A percentile compares a stretch with the other conserved stretches of the same genome.
These are phyloP conservation scores for Aaosphaeria pasadenensis DNA, from an alignment of 2,329 filamentous ascomycete genomes.

Conservation along the genomic window DNA sequence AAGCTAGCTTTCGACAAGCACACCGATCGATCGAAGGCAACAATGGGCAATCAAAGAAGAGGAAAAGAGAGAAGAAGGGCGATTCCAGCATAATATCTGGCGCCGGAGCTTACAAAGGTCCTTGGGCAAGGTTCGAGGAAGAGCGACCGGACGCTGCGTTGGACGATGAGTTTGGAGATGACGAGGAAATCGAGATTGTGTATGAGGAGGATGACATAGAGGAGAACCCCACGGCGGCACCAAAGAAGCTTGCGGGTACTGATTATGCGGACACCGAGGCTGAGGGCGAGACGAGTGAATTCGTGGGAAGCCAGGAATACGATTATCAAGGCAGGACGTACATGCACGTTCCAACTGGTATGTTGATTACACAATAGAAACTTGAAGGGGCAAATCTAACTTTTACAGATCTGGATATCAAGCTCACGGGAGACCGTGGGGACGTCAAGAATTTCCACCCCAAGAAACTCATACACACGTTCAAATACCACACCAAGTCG, in stretches of 20 bases:
- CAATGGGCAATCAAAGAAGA: slow-evolving; percentile 64
- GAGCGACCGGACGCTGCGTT: slow-evolving; percentile 68
- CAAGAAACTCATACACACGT: slow-evolving; percentile 89
- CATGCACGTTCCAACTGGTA: slow-evolving; percentile 84
- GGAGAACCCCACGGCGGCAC: slow-evolving; percentile 59
- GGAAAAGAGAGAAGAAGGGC: slow-evolving; percentile 82
- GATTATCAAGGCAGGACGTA: slow-evolving; percentile 96
- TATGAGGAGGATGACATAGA: slow-evolving; percentile 72
- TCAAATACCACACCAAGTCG: slow-evolving; percentile 79
- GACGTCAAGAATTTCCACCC: slow-evolving; percentile 87
- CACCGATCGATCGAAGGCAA: slow-evolving; percentile 73
- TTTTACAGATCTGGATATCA: slow-evolving; percentile 32
- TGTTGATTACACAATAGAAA: slow-evolving; percentile 3
- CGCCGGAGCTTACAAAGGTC: slow-evolving; percentile 83
- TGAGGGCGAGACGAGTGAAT: slow-evolving; percentile 72
- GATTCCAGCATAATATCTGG: slow-evolving; percentile 82
- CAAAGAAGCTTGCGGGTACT: slow-evolving; percentile 53
- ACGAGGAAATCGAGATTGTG: slow-evolving; percentile 69
- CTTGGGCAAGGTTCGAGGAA: slow-evolving; percentile 83
- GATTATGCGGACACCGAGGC: slow-evolving; percentile 48
- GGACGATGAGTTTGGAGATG: slow-evolving; percentile 60
- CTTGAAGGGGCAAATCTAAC: slow-evolving; percentile 2
- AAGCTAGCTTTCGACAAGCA: slow-evolving; percentile 83
- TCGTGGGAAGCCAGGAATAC: slow-evolving; percentile 77
- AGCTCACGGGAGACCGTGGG: slow-evolving; percentile 72